Percentiles rank a stretch among this genome's conserved stretches.
phyloP scores from a whole-genome alignment of 129 eudicot genomes.

The Smallanthus sonchifolius region DNA sequence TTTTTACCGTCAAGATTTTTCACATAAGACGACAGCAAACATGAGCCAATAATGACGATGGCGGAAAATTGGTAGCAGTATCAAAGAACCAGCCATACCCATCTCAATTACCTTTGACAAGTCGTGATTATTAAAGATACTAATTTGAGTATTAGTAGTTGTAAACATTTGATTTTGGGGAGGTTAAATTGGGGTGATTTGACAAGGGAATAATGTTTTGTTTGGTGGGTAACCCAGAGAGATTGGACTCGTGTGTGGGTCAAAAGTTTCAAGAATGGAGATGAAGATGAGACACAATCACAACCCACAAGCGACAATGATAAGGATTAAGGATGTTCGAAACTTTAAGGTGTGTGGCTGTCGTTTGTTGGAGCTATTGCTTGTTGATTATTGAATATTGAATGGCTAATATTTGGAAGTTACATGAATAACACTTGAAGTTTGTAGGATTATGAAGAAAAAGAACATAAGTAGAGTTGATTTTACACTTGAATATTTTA shows the following conservation, averaged over 20 bases:
- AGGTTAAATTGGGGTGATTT: slow-evolving; percentile 7
- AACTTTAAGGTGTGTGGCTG: slow-evolving; percentile 45
- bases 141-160: slow-evolving; percentile 12
- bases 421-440: background rate
- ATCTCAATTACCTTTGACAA: slow-evolving; percentile 22
- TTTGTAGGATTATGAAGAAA: background rate
- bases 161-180: slow-evolving; percentile 25
- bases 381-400: background rate
- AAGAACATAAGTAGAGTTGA: background rate
- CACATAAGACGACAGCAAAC: slow-evolving; percentile 37
- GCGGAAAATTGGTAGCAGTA: slow-evolving; percentile 30
- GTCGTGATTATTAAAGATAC: slow-evolving; percentile 16
- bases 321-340: slow-evolving; percentile 21
- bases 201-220: slow-evolving; percentile 34
- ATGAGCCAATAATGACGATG: slow-evolving; percentile 45
- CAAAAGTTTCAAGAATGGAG: slow-evolving; percentile 7
- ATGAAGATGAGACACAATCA: slow-evolving; percentile 16
- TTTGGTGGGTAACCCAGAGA: slow-evolving; percentile 20
- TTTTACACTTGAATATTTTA: background rate
- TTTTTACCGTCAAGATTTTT: slow-evolving; percentile 37
- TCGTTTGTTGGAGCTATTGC: slow-evolving; percentile 14
- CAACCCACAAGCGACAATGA: background rate
- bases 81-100: slow-evolving; percentile 33
- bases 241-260: slow-evolving; percentile 24
- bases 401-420: background rate